Base-by-base conservation (phyloP, 352 stramenopile genomes). In the Globisporangium canariense region DNA sequence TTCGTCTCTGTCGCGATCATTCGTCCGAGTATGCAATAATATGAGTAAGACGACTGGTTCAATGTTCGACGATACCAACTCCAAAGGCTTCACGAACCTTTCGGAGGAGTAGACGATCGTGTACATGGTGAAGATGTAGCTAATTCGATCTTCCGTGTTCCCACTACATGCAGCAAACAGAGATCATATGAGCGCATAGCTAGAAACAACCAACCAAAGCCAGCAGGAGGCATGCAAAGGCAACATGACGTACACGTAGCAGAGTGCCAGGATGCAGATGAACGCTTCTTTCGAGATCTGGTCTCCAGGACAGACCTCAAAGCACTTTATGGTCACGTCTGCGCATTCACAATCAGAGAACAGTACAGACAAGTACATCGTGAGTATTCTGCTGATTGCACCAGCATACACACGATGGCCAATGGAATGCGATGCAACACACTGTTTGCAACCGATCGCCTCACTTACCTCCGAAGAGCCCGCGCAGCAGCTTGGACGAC, bases 51-150 rank as follows among this genome's bases (percentile, higher is more conserved):
- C 25, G 30, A 56, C 22, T 49, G 25, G 55, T 28, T 40, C 22
- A 25, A 10, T 20, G 20, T 22, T 14, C 7, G 20, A 18, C 11
- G 14, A 1, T 28, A 28, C 25, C 25, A 65, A 40, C 7, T 2
- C 47, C 11, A 62, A 1, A 28, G 18, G 11, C 14, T 16, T 4
- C 9, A 41, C 22, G 45, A 71, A 94, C 86, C 84, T 75, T 45
- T 94, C 83, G 14, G 73, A 72, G 3, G 74, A 76, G 63, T 90
- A 84, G 32, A 86, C 83, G 60, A 90, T 91, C 54, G 76, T 81
- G 73, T 93, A 93, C 86, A 94, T 94, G 22, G 71, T 84, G 62
- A 94, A 94, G 25, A 94, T 79, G 68, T 93, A 94, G 70, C 80
- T 88, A 65, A 94, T 90, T n/a, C 86, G 81, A 69, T 94, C 86